Base-by-base conservation (phyloP, 148 eudicot genomes). In the Dianthus caryophyllus region DNA sequence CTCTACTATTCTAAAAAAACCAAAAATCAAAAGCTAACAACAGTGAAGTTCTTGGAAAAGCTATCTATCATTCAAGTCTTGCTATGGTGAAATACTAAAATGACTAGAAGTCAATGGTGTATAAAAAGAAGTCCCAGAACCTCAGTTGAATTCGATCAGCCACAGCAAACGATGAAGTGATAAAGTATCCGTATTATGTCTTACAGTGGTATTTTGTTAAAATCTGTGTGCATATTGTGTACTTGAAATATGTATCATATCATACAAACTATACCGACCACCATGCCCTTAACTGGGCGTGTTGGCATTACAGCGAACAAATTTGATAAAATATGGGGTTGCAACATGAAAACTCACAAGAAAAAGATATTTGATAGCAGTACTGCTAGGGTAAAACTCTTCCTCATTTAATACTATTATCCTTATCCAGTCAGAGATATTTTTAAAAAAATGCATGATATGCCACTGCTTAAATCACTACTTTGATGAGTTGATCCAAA, bases 371-470 rank as follows among this genome's bases (percentile, higher is more conserved):
- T 17, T 38, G 10, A 61, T 8, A 61, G 64, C 64, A 38, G 64
- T 46, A 33, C 17, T 61, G 46, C 48, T 26, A 61, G 22, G 27
- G 11, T 18, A 38, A 39, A 22, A 21, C 17, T 1, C 46, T n/a
- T 18, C 65, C 27, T 20, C 29, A 21, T 61, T 38, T n/a, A 44
- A 63, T 18, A 25, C 24, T 15, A 25, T 44, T 1, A 41, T 25
- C 5, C 24, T 43, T 13, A 43, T 16, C 51, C n/a, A 39, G 13
- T 43, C 48, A 61, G 26, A 63, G 66, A 43, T 29, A 43, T 24
- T 61, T 30, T 12, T 18, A 44, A 22, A 2, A 41, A 62, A 36
- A n/a, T 48, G 56, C 56, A 75, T 14, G 36, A 64, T 47, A 73
- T 33, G 39, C 27, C 15, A n/a, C 49, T 22, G 38, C 22, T 64